Conservation (phyloP, 176 grass and related monocot genomes). For the Puya raimondii region DNA sequence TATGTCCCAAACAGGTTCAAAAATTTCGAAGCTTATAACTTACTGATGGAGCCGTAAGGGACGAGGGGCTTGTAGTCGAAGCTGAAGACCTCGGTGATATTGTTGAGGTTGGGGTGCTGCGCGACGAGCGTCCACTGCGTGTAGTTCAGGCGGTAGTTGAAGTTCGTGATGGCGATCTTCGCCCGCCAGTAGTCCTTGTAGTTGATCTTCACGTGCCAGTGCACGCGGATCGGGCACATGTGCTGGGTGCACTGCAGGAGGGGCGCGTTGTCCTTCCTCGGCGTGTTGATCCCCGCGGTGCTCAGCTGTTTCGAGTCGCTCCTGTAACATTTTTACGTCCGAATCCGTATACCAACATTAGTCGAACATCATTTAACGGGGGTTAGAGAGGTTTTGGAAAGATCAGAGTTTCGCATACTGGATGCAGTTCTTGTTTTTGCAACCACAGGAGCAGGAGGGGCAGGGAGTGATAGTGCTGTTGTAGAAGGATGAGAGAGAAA, state of each 20-base stretch:
- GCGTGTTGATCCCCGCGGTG: constrained; percentile 54
- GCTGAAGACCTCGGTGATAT: constrained; percentile 78
- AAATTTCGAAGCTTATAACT: neutral
- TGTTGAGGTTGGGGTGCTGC: constrained; percentile 83
- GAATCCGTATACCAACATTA: neutral
- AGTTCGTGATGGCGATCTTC: constrained; percentile 85
- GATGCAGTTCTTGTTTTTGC: constrained; percentile 73
- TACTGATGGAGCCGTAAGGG: constrained; percentile 58
- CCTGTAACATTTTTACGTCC: constrained; percentile 3
- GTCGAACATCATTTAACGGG: neutral
- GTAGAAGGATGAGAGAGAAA: constrained; percentile 95
- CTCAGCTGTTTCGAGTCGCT: constrained; percentile 48
- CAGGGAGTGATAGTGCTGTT: constrained; percentile 80
- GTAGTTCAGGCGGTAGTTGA: constrained; percentile 92
- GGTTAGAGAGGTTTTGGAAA: too few relatives aligned
- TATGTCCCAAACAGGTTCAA: neutral
- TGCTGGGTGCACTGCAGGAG: constrained; percentile 73
- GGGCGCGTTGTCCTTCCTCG: constrained; percentile 52
- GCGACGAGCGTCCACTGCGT: constrained; percentile 86
- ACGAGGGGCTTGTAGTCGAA: constrained; percentile 78
- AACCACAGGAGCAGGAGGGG: constrained; percentile 65
- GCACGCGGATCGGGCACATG: constrained; percentile 84
- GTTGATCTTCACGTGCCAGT: constrained; percentile 98
- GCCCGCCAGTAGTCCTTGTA: constrained; percentile 95
- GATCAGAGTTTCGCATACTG: constrained; percentile 11